phyloP scores from a whole-genome alignment of 1,139 yeast species.

The Blastobotrys illinoisensis region DNA sequence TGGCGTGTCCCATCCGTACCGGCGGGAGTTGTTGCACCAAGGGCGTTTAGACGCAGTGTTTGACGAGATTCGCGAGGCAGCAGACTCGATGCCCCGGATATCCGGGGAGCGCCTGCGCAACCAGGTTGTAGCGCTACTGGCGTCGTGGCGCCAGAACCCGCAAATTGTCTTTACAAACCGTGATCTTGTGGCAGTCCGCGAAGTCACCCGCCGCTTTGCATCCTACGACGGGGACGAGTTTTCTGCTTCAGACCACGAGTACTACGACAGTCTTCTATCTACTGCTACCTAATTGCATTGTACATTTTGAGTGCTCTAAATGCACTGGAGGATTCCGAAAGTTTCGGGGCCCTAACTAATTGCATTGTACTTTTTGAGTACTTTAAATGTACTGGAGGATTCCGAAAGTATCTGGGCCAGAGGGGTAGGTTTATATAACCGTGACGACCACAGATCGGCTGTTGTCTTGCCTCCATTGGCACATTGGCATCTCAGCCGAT shows the following conservation, averaged over 20 bases:
- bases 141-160: not conserved
- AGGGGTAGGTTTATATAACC: too few species aligned
- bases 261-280: not conserved
- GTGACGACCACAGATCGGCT: too few species aligned
- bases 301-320: too few species aligned
- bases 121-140: constrained; percentile 12
- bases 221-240: not conserved
- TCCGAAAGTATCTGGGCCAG: too few species aligned
- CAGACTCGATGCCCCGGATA: constrained; percentile 11
- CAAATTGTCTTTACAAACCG: not conserved
- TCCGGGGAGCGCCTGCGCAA: constrained; percentile 14
- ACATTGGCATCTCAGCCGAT: too few species aligned
- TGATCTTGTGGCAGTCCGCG: not conserved
- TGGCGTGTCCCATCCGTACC: constrained; percentile 12
- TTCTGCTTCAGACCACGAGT: not conserved
- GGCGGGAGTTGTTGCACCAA: constrained; percentile 3
- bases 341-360: too few species aligned
- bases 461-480: too few species aligned
- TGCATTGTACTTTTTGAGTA: too few species aligned
- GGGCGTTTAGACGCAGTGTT: constrained; percentile 9
- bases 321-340: too few species aligned
- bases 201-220: not conserved
- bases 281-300: too few species aligned
- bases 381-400: too few species aligned
- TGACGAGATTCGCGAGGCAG: constrained; percentile 2